Base-by-base conservation (phyloP, 768 basidiomycete species). In the Termitomyces sp. region DNA sequence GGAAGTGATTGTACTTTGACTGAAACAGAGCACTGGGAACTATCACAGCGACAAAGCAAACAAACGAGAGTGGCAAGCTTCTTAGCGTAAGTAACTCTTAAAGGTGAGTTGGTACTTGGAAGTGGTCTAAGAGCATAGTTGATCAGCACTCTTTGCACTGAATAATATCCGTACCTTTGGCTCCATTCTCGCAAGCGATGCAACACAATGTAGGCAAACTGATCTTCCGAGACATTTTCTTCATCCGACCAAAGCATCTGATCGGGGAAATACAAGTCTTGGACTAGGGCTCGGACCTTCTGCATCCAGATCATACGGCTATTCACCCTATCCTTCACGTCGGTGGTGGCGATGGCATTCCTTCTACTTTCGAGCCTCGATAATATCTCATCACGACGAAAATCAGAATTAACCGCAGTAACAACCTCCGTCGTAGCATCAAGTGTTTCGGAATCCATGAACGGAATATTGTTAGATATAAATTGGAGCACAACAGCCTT, bases 191-290 rank as follows among this genome's bases (percentile, higher is more conserved):
- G 69, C 16, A 88, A 64, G 42, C 80, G 76, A n/a, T 72, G 66
- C 0, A 88, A 59, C 5, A 78, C 77, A 32, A 76, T 73, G 32
- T 66, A 57, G 21, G 73, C 72, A 45, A 79, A 80, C 17, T 77
- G 67, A 5, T 66, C 61, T 39, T 81, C 76, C 2, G 73, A 61
- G 19, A 78, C 63, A 9, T 64, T 67, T 42, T 74, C 72, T 46
- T 80, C 79, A 25, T 80, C 79, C 76, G 80, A 82, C 85, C 83
- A 86, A 12, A 71, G 63, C 7, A 81, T 61, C 1, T 73, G 65
- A 55, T 79, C 75, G 19, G 79, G 77, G 53, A 72, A 61, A 19
- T 82, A 70, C 41, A 86, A 70, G 1, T 71, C 67, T 54, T 70
- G 64, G 21, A 76, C 63, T 10, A 74, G 60, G 25, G 58, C 59